Evolutionary conservation across 371 early-diverging fungal genomes (phyloP).

Genomic region (Sporodiniella umbellata): DNA sequence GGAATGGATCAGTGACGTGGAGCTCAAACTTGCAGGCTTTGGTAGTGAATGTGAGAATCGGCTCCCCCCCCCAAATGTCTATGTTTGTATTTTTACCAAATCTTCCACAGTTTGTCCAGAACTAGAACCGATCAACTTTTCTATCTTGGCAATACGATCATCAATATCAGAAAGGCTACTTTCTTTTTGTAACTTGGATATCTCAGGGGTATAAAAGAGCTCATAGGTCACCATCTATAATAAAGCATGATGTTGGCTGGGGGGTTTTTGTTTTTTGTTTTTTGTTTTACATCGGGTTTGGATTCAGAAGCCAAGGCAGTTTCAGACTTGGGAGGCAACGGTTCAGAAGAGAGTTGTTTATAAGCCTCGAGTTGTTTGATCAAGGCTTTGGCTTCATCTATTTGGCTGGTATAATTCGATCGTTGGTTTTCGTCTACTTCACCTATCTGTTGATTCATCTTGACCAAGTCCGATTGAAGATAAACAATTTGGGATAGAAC

Average conservation of each 20-base stretch:
- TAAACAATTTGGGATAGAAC: slow-evolving; percentile 64
- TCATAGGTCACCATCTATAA: slow-evolving; percentile 74
- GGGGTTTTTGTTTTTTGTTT: not conserved
- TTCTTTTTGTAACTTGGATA: slow-evolving; percentile 55
- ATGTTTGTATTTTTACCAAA: slow-evolving; percentile 23
- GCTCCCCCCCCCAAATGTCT: too few species aligned
- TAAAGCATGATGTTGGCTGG: not conserved
- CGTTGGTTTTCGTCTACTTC: slow-evolving; percentile 16
- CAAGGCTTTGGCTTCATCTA: slow-evolving; percentile 58
- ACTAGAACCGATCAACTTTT: slow-evolving; percentile 74
- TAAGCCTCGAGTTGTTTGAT: slow-evolving; percentile 66
- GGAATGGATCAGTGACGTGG: slow-evolving; percentile 58
- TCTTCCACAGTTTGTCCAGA: slow-evolving; percentile 55
- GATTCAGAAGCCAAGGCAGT: not conserved
- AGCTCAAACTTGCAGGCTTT: slow-evolving; percentile 39
- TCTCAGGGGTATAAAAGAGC: slow-evolving; percentile 71
- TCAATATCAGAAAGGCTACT: slow-evolving; percentile 70
- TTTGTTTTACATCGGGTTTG: not conserved
- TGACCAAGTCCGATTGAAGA: slow-evolving; percentile 65
- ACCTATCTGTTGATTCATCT: slow-evolving; percentile 50
- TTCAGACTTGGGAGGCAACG: not conserved
- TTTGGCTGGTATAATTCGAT: slow-evolving; percentile 29
- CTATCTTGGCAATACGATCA: slow-evolving; percentile 75
- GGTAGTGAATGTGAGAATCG: too few species aligned
- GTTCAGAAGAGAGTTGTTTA: slow-evolving; percentile 26